Evolutionary conservation across 345 rosid species (phyloP), one percentile per base, ranked within the genome.

Genomic region (Cardamine occulta): DNA sequence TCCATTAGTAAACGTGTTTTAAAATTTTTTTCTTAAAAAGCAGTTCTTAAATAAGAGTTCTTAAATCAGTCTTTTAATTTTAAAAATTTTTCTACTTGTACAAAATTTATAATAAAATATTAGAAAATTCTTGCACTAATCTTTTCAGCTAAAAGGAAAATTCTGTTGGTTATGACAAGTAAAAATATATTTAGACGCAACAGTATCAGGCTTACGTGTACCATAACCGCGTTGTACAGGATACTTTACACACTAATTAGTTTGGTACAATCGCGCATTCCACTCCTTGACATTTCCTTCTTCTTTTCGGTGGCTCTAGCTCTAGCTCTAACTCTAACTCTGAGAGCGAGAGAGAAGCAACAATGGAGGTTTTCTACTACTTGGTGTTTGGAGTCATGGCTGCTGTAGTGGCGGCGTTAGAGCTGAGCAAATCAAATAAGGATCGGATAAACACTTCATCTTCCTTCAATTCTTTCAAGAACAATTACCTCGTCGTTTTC

Each of bases 401-500:
- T 14, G 89, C 88, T 5, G 80, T 92, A 62, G 97, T 90, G 19
- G 92, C 91, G 2, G 86, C 82, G 1, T 28, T 87, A 53, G 93
- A 92, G 81, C 81, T 92, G 5, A 92, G 93, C 82, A 92, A 90
- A 80, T 84, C 35, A 60, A 87, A 77, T 84, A 87, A 86, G 63
- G 96, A 92, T 74, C 82, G 89, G 68, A 88, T 86, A 85, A 92
- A 74, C 83, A 88, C 96, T 12, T 79, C 96, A 8, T 56, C 97
- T 35, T 83, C 88, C 66, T 92, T 92, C 88, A 87, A 83, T 68
- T 85, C 93, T 62, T 90, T 92, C 87, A 88, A 90, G 81, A 92
- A 90, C 88, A 92, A 86, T 78, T 90, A 92, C 78, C 89, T 92
- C 66, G 15, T 90, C 56, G 97, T 90, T 53, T 92, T 90, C 88